Percentiles rank a stretch among this genome's conserved stretches.
Conservation (phyloP, 257 asterid genomes). For the Lantana camara region DNA sequence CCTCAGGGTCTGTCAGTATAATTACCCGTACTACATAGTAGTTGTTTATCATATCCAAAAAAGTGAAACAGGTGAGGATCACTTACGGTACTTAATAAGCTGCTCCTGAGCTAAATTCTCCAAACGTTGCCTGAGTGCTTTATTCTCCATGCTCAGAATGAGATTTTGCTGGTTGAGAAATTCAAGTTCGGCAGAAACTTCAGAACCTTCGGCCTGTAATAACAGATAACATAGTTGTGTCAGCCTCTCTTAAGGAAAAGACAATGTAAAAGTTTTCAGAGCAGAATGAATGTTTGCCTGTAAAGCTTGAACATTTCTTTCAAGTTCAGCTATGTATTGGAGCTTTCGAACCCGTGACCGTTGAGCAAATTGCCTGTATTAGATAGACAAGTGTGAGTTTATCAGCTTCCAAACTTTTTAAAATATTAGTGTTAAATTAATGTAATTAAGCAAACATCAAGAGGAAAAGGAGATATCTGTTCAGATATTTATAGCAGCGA, state of each 20-base stretch:
- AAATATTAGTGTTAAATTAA: background rate
- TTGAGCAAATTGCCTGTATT: constrained; percentile 79
- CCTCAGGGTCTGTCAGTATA: too few relatives aligned
- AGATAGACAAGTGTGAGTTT: constrained; percentile 15
- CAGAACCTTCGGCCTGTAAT: constrained; percentile 70
- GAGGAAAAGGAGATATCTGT: constrained; percentile 1
- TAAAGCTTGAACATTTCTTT: constrained; percentile 70
- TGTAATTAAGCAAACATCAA: background rate
- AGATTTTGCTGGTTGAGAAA: constrained; percentile 79
- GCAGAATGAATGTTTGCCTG: constrained; percentile 48
- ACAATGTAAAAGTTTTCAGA: background rate
- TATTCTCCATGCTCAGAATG: constrained; percentile 78
- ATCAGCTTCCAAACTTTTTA: constrained; percentile 13
- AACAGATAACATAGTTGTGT: constrained; percentile 5
- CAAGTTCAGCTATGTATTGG: constrained; percentile 86
- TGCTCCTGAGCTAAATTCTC: constrained; percentile 81
- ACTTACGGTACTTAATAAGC: constrained; percentile 70
- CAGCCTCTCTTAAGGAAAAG: constrained; percentile 9
- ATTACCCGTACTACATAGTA: too few relatives aligned
- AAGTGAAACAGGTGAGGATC: too few relatives aligned
- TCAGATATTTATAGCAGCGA: background rate
- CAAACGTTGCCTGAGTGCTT: constrained; percentile 74
- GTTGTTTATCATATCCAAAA: too few relatives aligned
- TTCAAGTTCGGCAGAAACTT: constrained; percentile 72
- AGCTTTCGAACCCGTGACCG: constrained; percentile 82